Conservation (phyloP, 2,329 filamentous ascomycete species). For the Periconia digitata region DNA sequence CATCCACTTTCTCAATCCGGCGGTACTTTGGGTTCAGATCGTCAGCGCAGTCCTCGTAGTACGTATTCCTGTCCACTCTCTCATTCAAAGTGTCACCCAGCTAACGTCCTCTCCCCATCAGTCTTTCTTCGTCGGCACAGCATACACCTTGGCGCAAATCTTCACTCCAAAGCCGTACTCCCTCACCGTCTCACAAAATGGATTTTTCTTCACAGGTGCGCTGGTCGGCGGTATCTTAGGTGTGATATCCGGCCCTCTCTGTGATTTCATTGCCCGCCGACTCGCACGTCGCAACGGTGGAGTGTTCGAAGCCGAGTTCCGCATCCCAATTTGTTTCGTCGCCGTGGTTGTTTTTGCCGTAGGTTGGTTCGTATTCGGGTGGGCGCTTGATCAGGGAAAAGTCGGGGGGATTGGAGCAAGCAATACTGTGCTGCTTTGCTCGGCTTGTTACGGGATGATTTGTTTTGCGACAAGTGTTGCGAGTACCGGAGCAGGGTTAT, state of each 20-base stretch:
- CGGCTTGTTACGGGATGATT: conserved; percentile 22
- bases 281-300: conserved; percentile 17
- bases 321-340: conserved; percentile 21
- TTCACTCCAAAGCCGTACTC: conserved; percentile 23
- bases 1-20: conserved; percentile 23
- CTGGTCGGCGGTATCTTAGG: conserved; percentile 24
- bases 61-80: conserved; percentile 4
- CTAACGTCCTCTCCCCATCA: background rate
- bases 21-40: conserved; percentile 21
- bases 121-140: conserved; percentile 28
- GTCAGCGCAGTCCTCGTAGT: conserved; percentile 22
- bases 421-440: conserved; percentile 12
- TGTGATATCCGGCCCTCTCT: conserved; percentile 18
- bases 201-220: conserved; percentile 28
- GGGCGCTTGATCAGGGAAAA: conserved; percentile 16
- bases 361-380: conserved; percentile 23
- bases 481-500: conserved; percentile 29
- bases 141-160: conserved; percentile 26
- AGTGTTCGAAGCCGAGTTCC: conserved; percentile 24
- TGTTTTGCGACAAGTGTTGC: conserved; percentile 23
- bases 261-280: conserved; percentile 16
- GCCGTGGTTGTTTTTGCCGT: conserved; percentile 18
- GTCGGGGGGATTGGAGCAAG: background rate
- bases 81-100: background rate
- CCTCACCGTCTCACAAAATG: conserved; percentile 24